Evolutionary conservation across 495 filamentous ascomycete species (phyloP).

Genomic region (Tetracladium setigerum): DNA sequence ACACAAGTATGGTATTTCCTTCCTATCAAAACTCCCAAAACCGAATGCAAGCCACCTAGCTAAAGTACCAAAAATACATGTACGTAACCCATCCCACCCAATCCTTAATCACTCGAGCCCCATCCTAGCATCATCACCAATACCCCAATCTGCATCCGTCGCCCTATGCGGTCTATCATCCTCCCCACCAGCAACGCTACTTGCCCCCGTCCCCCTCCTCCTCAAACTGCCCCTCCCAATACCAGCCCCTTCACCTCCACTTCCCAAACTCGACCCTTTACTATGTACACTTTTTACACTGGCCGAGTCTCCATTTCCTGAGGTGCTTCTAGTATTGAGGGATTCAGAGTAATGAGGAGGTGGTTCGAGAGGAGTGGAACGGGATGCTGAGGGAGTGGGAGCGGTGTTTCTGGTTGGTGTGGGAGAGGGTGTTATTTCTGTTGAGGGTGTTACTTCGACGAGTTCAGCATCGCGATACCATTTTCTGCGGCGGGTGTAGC

Average conservation of each 20-base stretch:
- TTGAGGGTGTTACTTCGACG: constrained; percentile 56
- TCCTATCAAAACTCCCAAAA: no score
- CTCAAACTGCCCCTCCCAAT: constrained; percentile 16
- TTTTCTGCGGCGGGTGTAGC: constrained; percentile 88
- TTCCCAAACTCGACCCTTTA: constrained; percentile 4
- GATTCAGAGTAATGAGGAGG: constrained; percentile 17
- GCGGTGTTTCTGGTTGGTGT: constrained; percentile 21
- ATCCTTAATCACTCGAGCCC: constrained; percentile 30
- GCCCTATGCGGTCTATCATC: constrained; percentile 28
- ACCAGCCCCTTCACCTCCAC: neutral
- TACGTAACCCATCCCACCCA: neutral
- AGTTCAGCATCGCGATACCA: constrained; percentile 97
- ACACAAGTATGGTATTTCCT: no score
- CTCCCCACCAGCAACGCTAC: constrained; percentile 26
- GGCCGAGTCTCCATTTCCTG: neutral
- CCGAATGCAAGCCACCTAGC: no score
- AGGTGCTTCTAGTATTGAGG: neutral
- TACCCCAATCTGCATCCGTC: constrained; percentile 47
- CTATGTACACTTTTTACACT: constrained; percentile 1
- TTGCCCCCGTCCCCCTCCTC: constrained; percentile 12
- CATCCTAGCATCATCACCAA: constrained; percentile 49
- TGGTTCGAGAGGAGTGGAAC: constrained; percentile 3
- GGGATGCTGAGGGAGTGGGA: constrained; percentile 1
- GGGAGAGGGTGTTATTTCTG: constrained; percentile 32
- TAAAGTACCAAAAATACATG: neutral